phyloP scores from a whole-genome alignment of 495 filamentous ascomycete genomes.

The Pseudomonodictys pantanalensis region DNA sequence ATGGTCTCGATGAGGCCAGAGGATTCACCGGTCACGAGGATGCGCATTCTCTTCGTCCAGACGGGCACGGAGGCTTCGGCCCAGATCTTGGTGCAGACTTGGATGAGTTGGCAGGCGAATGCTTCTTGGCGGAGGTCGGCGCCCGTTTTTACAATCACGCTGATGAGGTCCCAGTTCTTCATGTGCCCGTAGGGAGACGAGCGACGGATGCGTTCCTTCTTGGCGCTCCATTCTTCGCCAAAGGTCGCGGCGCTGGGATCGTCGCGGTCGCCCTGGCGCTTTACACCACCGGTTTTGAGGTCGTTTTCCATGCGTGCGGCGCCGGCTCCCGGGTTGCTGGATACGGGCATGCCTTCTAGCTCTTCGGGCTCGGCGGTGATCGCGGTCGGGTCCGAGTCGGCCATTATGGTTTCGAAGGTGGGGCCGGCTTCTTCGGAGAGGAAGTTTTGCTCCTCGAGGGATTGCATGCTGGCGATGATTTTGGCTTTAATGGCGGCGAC shows the following conservation, averaged over 20 bases:
- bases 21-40: conserved; percentile 73
- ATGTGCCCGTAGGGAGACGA: conserved; percentile 74
- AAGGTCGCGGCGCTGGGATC: conserved; percentile 79
- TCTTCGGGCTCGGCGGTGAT: conserved; percentile 40
- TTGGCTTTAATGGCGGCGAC: conserved; percentile 71
- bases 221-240: conserved; percentile 71
- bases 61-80: conserved; percentile 66
- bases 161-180: conserved; percentile 76
- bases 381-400: conserved; percentile 48
- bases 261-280: conserved; percentile 71
- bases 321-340: conserved; percentile 60
- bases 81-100: conserved; percentile 73
- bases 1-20: conserved; percentile 78
- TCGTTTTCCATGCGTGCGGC: conserved; percentile 79
- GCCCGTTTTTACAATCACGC: conserved; percentile 77
- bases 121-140: conserved; percentile 74
- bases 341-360: conserved; percentile 46
- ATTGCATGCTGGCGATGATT: conserved; percentile 82
- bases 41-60: conserved; percentile 77
- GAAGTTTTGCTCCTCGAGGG: conserved; percentile 75
- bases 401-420: conserved; percentile 71
- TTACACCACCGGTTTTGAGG: conserved; percentile 71
- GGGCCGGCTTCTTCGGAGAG: conserved; percentile 57
- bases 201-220: conserved; percentile 72
- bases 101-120: conserved; percentile 74